Base-by-base conservation (phyloP, 1,139 yeast species). In the Hyphopichia pseudoburtonii region DNA sequence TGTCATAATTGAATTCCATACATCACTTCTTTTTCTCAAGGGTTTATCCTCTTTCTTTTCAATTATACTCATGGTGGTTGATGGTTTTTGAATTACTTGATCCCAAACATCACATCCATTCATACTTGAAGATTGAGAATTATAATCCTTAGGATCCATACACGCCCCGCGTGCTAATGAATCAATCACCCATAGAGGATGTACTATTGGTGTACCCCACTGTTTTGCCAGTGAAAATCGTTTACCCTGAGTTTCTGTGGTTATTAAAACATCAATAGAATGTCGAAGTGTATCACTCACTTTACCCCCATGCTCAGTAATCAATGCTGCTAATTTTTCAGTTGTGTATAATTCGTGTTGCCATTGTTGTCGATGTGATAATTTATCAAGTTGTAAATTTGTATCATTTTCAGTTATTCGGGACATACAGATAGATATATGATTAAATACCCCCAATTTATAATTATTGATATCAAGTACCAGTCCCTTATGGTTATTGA, bases 161-260 rank as follows among this genome's bases (percentile, higher is more conserved):
- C 78, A 66, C 0, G 87, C 88, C 3, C 76, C 78, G 43, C 95
- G 64, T 32, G 68, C 63, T 3, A 78, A 54, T 33, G 86, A 78
- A 54, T 86, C 87, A 16, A 73, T 50, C 3, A 89, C 58, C 94
- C 95, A 89, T 36, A 76, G 61, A 0, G 94, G 92, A 53, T 85
- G 89, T 3, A 87, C 77, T 1, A 81, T 73, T 1, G 86, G 84
- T 3, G 81, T 75, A 5, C 67, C 68, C 90, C 92, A 83, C 50
- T 79, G 80, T 6, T 68, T 40, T 1, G 92, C 89, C 54, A 76
- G 81, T 21, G 64, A 65, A 50, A 71, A 84, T 43, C 94, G 66
- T 41, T 73, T 75, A 1, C 96, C 95, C 15, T 60, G 51, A 21
- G 62, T 60, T 33, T 72, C 79, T 15, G 79, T 70, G 4, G 80